Conservation (phyloP, 208 protist genomes). For the Polymyxa betae region DNA sequence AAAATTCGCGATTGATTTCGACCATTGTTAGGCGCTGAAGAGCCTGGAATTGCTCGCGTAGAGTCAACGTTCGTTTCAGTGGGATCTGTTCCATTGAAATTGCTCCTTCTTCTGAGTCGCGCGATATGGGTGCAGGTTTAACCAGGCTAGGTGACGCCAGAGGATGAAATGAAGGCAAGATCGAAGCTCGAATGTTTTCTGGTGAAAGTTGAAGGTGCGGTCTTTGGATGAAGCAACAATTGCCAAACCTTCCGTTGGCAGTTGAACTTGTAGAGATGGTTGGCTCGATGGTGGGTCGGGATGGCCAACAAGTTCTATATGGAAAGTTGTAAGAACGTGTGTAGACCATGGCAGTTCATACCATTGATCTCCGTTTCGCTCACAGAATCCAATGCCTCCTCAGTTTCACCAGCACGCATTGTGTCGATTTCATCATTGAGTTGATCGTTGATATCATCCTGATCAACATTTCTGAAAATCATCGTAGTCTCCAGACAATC, state of each 20-base stretch:
- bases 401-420: background rate
- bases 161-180: conserved; percentile 25
- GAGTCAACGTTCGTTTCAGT: background rate
- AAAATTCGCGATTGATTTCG: background rate
- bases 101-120: background rate
- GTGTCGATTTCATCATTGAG: conserved; percentile 25
- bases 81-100: background rate
- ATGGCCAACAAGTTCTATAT: too few relatives aligned
- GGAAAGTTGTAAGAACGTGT: too few relatives aligned
- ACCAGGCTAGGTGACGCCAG: background rate
- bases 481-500: conserved; percentile 9
- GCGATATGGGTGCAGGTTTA: background rate
- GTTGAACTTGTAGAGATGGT: too few relatives aligned
- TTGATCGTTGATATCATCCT: conserved; percentile 10
- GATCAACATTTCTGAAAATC: background rate
- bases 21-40: background rate
- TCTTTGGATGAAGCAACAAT: too few relatives aligned
- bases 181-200: too few relatives aligned
- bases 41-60: background rate
- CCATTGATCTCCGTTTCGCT: background rate
- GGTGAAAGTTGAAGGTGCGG: too few relatives aligned
- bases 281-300: too few relatives aligned
- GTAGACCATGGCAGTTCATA: background rate
- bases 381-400: background rate
- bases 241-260: too few relatives aligned